Conservation (phyloP, 805 yeast genomes). For the Candida ortonii region DNA sequence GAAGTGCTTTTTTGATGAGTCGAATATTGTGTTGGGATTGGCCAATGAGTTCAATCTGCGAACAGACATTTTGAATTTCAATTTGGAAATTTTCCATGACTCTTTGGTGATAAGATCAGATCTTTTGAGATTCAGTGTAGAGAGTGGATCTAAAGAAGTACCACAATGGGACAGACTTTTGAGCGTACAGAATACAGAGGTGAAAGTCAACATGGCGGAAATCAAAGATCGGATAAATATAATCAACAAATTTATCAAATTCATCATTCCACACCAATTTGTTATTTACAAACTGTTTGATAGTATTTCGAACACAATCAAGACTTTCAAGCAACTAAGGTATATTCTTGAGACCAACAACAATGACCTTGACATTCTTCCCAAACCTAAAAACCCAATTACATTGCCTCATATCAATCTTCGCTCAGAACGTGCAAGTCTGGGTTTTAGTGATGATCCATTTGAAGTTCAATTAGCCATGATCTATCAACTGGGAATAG, state of each 20-base stretch:
- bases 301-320: conserved; percentile 63
- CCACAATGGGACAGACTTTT: conserved; percentile 47
- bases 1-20: conserved; percentile 15
- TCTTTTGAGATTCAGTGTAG: conserved; percentile 45
- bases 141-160: conserved; percentile 46
- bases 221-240: conserved; percentile 20
- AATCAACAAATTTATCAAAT: conserved; percentile 39
- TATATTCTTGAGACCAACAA: conserved; percentile 45
- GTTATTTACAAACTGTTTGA: conserved; percentile 79
- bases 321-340: conserved; percentile 60
- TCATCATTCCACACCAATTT: conserved; percentile 70
- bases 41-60: conserved; percentile 50
- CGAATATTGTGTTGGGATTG: conserved; percentile 34
- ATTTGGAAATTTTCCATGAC: conserved; percentile 16
- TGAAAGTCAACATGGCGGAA: conserved; percentile 25
- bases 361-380: conserved; percentile 36
- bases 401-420: conserved; percentile 43
- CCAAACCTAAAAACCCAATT: conserved; percentile 34
- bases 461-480: conserved; percentile 60
- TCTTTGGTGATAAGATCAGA: conserved; percentile 20
- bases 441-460: conserved; percentile 60
- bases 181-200: conserved; percentile 3
- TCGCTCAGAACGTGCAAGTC: conserved; percentile 38
- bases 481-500: conserved; percentile 53
- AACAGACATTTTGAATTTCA: conserved; percentile 39